Conservation (phyloP, 108 stramenopile species). For the Fragilariopsis cylindrus region DNA sequence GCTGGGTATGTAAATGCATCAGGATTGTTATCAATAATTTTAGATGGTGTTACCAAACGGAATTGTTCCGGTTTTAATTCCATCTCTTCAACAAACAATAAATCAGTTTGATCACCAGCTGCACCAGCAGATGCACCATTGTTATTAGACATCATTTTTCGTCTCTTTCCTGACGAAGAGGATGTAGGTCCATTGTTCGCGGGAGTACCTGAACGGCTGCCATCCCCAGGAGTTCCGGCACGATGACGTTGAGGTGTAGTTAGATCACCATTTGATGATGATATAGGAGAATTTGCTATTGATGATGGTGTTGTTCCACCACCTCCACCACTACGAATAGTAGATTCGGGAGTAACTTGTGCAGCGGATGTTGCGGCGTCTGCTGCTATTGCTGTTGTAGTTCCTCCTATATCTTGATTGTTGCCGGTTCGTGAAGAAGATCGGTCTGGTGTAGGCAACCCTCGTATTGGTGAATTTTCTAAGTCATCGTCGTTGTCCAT, state of each 20-base stretch:
- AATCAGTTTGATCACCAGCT: constrained; percentile 24
- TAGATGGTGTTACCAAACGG: constrained; percentile 44
- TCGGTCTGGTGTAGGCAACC: not conserved
- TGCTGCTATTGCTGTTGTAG: not conserved
- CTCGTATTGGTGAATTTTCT: not conserved
- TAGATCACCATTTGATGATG: not conserved
- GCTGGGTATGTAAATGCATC: constrained; percentile 51
- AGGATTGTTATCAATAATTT: not conserved
- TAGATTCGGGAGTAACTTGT: constrained; percentile 55
- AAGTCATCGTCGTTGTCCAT: constrained; percentile 1
- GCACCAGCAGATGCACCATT: constrained; percentile 42
- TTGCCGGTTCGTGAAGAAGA: constrained; percentile 10
- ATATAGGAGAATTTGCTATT: not conserved
- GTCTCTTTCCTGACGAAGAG: constrained; percentile 16
- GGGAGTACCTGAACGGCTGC: constrained; percentile 10
- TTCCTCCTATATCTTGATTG: constrained; percentile 12
- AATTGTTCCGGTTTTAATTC: constrained; percentile 72
- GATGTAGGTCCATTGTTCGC: not conserved
- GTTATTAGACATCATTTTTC: constrained; percentile 32
- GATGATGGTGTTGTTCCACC: constrained; percentile 9
- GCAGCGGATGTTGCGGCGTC: constrained; percentile 28
- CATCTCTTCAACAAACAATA: constrained; percentile 60
- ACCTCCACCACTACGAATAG: constrained; percentile 12
- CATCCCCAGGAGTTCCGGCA: constrained; percentile 8
- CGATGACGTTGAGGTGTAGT: constrained; percentile 23